Evolutionary conservation across 2,329 filamentous ascomycete genomes (phyloP).

Genomic region (Beauveria scarabaeidicola): DNA sequence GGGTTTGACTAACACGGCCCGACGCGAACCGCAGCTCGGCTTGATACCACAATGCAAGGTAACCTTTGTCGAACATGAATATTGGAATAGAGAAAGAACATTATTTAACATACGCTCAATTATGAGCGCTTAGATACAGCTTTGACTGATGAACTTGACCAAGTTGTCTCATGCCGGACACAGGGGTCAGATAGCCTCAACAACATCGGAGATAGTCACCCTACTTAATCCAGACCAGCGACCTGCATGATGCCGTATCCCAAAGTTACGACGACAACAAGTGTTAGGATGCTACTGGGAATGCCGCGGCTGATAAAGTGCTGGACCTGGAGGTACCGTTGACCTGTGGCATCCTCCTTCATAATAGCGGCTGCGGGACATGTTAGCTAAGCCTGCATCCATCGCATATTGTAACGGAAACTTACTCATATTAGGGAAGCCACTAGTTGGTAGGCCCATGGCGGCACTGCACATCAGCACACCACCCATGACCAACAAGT

Average conservation of each 20-base stretch:
- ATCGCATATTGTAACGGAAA: conserved; percentile 22
- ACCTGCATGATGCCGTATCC: conserved; percentile 87
- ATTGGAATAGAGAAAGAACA: no score
- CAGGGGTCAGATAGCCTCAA: no score
- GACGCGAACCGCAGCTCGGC: no score
- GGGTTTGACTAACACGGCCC: no score
- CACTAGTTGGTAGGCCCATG: conserved; percentile 91
- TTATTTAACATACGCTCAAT: no score
- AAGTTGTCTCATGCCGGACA: no score
- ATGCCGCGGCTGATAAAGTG: conserved; percentile 95
- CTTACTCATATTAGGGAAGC: conserved; percentile 99
- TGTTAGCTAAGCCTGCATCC: conserved; percentile 15
- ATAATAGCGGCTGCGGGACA: conserved; percentile 73
- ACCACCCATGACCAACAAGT: conserved; percentile 87
- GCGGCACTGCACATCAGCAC: conserved; percentile 95
- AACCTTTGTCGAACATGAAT: no score
- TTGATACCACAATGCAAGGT: no score
- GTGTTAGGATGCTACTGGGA: conserved; percentile 73
- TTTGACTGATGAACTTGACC: no score
- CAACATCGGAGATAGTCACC: no score
- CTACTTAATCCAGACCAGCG: conserved; percentile 45
- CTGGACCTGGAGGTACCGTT: conserved; percentile 82
- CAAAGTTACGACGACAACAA: conserved; percentile 74
- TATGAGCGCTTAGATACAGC: no score
- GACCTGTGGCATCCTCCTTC: conserved; percentile 94